These are phyloP conservation scores for Poteriospumella lacustris DNA, from an alignment of 108 stramenopile genomes.

Conservation along the genomic window DNA sequence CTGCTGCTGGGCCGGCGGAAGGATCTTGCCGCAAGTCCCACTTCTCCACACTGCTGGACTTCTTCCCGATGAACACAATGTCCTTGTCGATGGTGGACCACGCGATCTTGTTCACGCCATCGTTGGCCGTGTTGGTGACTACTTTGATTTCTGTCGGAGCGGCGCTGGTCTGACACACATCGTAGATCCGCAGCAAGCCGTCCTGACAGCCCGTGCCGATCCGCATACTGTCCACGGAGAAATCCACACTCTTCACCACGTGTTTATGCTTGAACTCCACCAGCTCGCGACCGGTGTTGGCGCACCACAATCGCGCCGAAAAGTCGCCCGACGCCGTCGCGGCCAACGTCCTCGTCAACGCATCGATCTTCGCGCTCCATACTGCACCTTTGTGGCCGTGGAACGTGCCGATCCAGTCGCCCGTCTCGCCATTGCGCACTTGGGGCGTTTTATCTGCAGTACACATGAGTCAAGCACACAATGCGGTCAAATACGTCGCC, in stretches of 20 bases:
- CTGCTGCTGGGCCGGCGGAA: background rate
- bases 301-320: slow-evolving; percentile 55
- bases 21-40: slow-evolving; percentile 11
- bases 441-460: slow-evolving; percentile 72
- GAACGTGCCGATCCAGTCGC: slow-evolving; percentile 99
- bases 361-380: slow-evolving; percentile 84
- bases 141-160: background rate
- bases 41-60: background rate
- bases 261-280: slow-evolving; percentile 75
- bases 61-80: background rate
- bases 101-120: slow-evolving; percentile 39
- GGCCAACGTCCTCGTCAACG: slow-evolving; percentile 63
- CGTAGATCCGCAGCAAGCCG: slow-evolving; percentile 75
- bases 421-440: slow-evolving; percentile 84
- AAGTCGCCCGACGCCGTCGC: slow-evolving; percentile 81
- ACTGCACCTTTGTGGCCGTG: slow-evolving; percentile 99
- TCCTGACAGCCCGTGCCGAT: slow-evolving; percentile 92
- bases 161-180: slow-evolving; percentile 28
- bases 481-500: too few species aligned
- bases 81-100: background rate
- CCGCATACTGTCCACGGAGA: slow-evolving; percentile 65
- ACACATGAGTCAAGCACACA: background rate
- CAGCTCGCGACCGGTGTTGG: slow-evolving; percentile 49
- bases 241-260: slow-evolving; percentile 90
- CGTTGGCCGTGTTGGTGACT: background rate